phyloP scores from a whole-genome alignment of 805 yeast genomes.

The Helenozyma rhizophorensis region DNA sequence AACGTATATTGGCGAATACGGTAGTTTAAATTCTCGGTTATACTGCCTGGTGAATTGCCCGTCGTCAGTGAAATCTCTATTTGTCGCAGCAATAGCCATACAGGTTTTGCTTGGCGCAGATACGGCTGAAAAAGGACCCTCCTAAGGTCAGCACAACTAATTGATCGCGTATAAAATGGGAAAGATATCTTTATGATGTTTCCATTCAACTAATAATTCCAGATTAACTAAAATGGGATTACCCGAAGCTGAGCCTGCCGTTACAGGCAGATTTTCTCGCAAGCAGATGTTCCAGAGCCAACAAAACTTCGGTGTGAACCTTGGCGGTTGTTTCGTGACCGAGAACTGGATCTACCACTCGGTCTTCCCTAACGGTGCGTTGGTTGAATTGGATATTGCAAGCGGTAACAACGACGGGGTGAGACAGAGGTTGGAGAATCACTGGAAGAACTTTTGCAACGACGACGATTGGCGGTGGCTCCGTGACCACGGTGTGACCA shows the following conservation, averaged over 20 bases:
- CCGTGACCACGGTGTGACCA: slow-evolving; percentile 60
- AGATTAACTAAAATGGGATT: no score
- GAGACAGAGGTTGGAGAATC: slow-evolving; percentile 48
- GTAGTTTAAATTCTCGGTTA: no score
- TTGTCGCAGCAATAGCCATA: no score
- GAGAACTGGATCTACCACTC: slow-evolving; percentile 76
- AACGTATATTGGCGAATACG: no score
- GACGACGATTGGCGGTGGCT: slow-evolving; percentile 83
- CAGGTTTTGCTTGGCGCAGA: no score
- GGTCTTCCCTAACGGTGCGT: slow-evolving; percentile 55
- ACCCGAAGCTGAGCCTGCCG: slow-evolving; percentile 30
- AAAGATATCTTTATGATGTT: no score
- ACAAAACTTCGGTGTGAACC: slow-evolving; percentile 75
- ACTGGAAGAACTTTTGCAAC: slow-evolving; percentile 59
- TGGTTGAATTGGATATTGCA: slow-evolving; percentile 70
- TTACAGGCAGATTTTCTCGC: slow-evolving; percentile 32
- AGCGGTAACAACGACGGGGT: slow-evolving; percentile 51
- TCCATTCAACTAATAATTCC: no score
- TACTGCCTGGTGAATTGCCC: no score
- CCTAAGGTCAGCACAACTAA: no score
- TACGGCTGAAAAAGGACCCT: no score
- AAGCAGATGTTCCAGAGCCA: slow-evolving; percentile 55
- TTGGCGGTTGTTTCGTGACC: slow-evolving; percentile 75
- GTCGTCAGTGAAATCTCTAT: no score
- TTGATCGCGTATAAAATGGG: no score